Evolutionary conservation across 2,329 filamentous ascomycete species (phyloP), one percentile per base, ranked within the genome.

Genomic region (Phialophora chinensis): DNA sequence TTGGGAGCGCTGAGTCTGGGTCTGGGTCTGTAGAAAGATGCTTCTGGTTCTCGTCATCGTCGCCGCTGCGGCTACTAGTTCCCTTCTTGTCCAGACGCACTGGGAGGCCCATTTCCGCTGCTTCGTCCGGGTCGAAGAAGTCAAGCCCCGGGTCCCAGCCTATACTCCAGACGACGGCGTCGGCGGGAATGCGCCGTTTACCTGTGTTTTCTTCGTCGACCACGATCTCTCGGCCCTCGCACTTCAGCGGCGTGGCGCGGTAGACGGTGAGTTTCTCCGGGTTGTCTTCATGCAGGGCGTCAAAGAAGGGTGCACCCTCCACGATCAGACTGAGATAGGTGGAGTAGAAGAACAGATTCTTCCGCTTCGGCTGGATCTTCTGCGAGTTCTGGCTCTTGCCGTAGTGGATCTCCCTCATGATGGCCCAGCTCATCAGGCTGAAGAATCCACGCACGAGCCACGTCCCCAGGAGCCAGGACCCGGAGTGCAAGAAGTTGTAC

Each of bases 191-290:
- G 4, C 35, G 25, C 8, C 35, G n/a, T 23, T 54, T 14, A 23
- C 49, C 59, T 47, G 12, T 50, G 1, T 20, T 38, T 25, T 60
- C 52, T 31, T 62, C 58, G 14, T 57, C 29, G 23, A 66, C 54
- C n/a, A 60, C 47, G 29, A 62, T 14, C 17, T 62, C 59, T 23
- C 53, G 35, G 8, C 47, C 42, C 52, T 62, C 49, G 11, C 55
- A 56, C 23, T n/a, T 47, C 11, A 52, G 17, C 8, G 62, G 57
- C 11, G 55, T 49, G 11, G 58, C 42, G 31, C 55, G 66, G 50
- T 64, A 62, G 62, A 65, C 65, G 27, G 27, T 55, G n/a, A 67
- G 49, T 42, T 55, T 63, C n/a, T 62, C 52, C 7, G 60, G 52
- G 27, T 56, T 33, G 27, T 60, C 55, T 44, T 65, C 50, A 17